Conservation (phyloP, 345 rosid genomes). For the Streptanthus diversifolius region DNA sequence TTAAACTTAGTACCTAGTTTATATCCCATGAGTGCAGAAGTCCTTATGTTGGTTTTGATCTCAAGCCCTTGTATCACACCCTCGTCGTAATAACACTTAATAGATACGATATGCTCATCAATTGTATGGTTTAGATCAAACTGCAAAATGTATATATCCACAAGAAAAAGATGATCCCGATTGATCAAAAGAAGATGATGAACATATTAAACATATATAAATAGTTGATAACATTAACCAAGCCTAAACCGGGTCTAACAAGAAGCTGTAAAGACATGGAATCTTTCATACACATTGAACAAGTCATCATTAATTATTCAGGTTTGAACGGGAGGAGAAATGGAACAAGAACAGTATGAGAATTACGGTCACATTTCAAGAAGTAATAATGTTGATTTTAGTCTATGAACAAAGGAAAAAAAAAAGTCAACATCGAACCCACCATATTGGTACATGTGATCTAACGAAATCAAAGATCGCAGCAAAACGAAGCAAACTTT, state of each 20-base stretch:
- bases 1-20: conserved; percentile 7
- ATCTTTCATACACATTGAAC: neutral
- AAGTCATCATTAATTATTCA: neutral
- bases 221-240: neutral
- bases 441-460: neutral
- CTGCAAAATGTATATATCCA: conserved; percentile 2
- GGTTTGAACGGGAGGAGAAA: neutral
- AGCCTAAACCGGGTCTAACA: neutral
- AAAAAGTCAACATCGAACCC: neutral
- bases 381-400: neutral
- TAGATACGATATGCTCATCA: conserved; percentile 16
- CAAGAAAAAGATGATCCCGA: neutral
- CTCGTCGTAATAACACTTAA: conserved; percentile 15
- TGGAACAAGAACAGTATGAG: neutral
- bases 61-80: conserved; percentile 21
- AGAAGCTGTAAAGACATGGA: neutral
- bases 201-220: neutral
- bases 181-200: neutral
- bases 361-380: neutral
- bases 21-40: conserved; percentile 18
- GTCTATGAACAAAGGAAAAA: neutral
- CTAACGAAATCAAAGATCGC: neutral
- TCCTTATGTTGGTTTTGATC: conserved; percentile 22
- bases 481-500: neutral
- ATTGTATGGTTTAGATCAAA: conserved; percentile 9